Base-by-base conservation (phyloP, 2,329 filamentous ascomycete genomes). In the Fusarium piperis region DNA sequence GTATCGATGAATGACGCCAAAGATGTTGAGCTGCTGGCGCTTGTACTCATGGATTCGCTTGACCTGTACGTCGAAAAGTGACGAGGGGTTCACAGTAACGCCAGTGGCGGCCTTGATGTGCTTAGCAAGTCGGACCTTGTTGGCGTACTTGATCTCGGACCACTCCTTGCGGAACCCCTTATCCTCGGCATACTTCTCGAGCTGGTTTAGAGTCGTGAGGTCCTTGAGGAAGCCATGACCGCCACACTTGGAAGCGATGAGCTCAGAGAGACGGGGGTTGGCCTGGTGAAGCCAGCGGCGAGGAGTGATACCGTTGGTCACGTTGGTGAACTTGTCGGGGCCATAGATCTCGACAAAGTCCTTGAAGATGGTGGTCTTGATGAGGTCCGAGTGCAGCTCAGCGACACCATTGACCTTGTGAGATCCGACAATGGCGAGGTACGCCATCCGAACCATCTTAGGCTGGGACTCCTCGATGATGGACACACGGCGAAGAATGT, bases 21-120 rank as follows among this genome's bases (percentile, higher is more conserved):
- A 98, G 76, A 99, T 98, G 85, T 99, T 99, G 81, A 99, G 91
- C 83, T 99, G 96, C 83, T 99, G 95, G 66, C 95, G 93, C 88
- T 99, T 99, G 85, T 99, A 99, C 83, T 99, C 96, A 82, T 99
- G 96, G 74, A 99, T 99, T 78, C 96, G 93, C 88, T 99, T 99
- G 77, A 99, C 96, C 79, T 99, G 96, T 12, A 99, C 93, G 79
- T 99, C 96, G 76, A 99, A 99, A 18, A 99, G 88, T 0, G 95
- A 89, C 11, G 92, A 85, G 0, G 96, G 95, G 81, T 97, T 96
- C 80, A 99, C 94, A 5, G 87, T 90, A 63, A 97, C 89, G 32
- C 92, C 92, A 2, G 91, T 93, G 7, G 92, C 91, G 32, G 90
- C 87, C 85, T 96, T 94, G 84, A 99, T 98, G 81, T 96, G 93